Evolutionary conservation across 2,329 filamentous ascomycete species (phyloP), one percentile per base, ranked within the genome.

Genomic region (Nemania sp.): DNA sequence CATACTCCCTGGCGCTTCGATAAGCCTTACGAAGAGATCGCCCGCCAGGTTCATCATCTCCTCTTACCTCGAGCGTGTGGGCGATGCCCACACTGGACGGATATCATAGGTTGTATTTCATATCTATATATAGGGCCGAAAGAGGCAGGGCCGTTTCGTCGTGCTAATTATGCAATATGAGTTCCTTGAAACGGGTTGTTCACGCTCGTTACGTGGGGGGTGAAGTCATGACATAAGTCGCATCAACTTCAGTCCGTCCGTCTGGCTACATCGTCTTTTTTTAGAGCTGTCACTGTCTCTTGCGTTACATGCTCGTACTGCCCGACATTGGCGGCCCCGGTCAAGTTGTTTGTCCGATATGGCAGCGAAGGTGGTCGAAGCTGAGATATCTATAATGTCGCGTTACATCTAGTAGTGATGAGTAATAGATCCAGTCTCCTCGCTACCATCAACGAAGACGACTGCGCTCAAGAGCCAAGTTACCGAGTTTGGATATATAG

Each of bases 111-210:
- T 54, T 46, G 46, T 54, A 57, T 57, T 30, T 47, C 4, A 24
- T 47, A 42, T 57, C 54, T 57, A 57, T 57, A 57, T 57, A 57
- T 57, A 57, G 53, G 48, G 49, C 45, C 19, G 26, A 53, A 45
- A 56, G 54, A 57, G 54, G 54, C 54, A 54, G 50, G 28, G 41
- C 34, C 40, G 54, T 57, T 57, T 57, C 45, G 54, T 49, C 54
- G 22, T 26, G 42, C 45, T 42, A 45, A 50, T 50, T 49, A 41
- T 14, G 50, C 49, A 30, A 50, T 47, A 33, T 46, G 24, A 42
- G 20, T 37, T 42, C 41, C 20, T 22, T 48, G 45, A 42, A 47
- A 46, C 45, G 40, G 41, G 39, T 40, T 26, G 26, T 19, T 56
- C 39, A 45, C 22, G 20, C 40, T 45, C 30, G 30, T 22, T 36